Percentiles rank a stretch among this genome's conserved stretches.
Evolutionary conservation across 2,329 filamentous ascomycete species (phyloP).

Genomic region (Pestalotiopsis fici): DNA sequence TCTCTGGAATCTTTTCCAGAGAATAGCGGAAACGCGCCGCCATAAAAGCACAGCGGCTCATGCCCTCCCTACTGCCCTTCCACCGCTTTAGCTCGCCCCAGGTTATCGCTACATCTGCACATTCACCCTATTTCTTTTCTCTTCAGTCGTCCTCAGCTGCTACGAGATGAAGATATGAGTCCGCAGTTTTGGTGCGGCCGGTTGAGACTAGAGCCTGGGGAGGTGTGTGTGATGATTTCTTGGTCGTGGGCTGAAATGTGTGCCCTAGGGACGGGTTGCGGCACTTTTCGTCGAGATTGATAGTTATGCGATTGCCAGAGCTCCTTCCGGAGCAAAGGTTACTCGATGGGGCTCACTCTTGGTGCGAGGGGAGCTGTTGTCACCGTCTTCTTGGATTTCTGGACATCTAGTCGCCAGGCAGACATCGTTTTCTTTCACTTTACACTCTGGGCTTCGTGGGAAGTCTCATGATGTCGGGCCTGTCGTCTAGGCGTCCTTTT

Average conservation of each 20-base stretch:
- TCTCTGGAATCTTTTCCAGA: conserved; percentile 41
- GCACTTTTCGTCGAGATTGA: conserved; percentile 85
- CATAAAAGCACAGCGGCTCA: conserved; percentile 98
- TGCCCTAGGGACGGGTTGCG: conserved; percentile 47
- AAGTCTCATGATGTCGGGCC: conserved; percentile 8
- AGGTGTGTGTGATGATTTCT: conserved; percentile 25
- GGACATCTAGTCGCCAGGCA: background rate
- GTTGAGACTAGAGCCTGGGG: conserved; percentile 20
- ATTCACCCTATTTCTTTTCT: conserved; percentile 31
- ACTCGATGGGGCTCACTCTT: conserved; percentile 99
- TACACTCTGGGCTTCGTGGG: conserved; percentile 28
- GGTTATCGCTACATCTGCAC: conserved; percentile 48
- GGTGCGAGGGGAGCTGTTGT: conserved; percentile 79
- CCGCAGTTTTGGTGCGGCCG: conserved; percentile 51
- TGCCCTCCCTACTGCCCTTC: conserved; percentile 54
- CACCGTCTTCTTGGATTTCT: conserved; percentile 21
- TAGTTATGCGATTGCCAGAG: conserved; percentile 96
- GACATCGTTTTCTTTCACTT: conserved; percentile 16
- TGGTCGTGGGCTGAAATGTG: conserved; percentile 36
- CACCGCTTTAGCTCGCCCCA: conserved; percentile 30
- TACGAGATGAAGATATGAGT: conserved; percentile 90
- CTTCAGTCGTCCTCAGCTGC: conserved; percentile 31
- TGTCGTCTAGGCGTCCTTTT: background rate
- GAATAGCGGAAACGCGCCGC: conserved; percentile 95
- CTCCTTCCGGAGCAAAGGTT: conserved; percentile 58